These are phyloP conservation scores for Corymbia citriodora DNA, from an alignment of 441 rosid genomes.

Conservation along the genomic window DNA sequence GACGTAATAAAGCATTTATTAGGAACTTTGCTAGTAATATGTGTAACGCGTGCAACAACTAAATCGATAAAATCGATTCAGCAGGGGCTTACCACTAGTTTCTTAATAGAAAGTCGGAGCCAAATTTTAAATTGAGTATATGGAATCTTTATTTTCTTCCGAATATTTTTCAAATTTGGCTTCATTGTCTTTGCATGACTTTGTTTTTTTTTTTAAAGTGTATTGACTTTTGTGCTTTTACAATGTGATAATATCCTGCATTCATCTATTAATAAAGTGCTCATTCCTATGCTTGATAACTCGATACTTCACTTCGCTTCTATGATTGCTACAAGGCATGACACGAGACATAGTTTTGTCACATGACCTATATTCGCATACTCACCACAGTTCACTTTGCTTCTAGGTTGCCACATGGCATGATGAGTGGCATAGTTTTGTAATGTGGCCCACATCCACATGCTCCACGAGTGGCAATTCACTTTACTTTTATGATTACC, in stretches of 20 bases:
- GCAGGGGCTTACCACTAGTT: neutral
- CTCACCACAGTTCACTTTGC: neutral
- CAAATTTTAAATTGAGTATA: neutral
- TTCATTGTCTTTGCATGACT: neutral
- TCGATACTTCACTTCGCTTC: neutral
- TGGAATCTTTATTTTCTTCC: neutral
- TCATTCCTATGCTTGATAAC: neutral
- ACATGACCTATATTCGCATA: no score
- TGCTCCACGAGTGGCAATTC: neutral
- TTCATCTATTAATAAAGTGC: neutral
- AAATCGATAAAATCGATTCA: no score
- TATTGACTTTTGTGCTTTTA: neutral
- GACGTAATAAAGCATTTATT: neutral
- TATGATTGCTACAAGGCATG: neutral
- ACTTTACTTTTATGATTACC: neutral
- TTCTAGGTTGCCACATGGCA: neutral
- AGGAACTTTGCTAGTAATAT: neutral
- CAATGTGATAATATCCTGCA: neutral
- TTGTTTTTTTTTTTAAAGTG: neutral
- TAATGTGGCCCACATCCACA: no score
- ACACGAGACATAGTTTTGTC: neutral
- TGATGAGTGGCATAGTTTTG: neutral
- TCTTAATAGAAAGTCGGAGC: no score
- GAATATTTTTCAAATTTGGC: neutral
- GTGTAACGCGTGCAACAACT: neutral